These are phyloP conservation scores for Aquilaria agallochum DNA, from an alignment of 441 rosid genomes.

Conservation along the genomic window DNA sequence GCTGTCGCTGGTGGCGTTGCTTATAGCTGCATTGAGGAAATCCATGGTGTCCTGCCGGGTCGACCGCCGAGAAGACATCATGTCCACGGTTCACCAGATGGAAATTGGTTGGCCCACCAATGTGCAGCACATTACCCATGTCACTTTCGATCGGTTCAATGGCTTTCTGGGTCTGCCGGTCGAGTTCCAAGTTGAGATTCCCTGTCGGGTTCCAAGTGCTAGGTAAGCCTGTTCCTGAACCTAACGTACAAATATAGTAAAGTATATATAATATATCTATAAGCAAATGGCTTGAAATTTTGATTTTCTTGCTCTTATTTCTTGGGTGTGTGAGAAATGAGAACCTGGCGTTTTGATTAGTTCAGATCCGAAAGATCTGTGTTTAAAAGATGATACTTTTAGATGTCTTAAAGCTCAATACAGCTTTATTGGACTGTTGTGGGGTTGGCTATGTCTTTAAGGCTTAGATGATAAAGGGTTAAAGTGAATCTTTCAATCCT, in stretches of 20 bases:
- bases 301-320: background rate
- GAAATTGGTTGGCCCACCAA: conserved; percentile 96
- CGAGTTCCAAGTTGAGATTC: conserved; percentile 92
- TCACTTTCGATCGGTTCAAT: conserved; percentile 88
- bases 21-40: conserved; percentile 72
- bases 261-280: too few species aligned
- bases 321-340: background rate
- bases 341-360: background rate
- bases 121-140: conserved; percentile 86
- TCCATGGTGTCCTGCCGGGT: conserved; percentile 85
- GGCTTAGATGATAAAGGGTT: background rate
- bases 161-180: conserved; percentile 93
- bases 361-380: conserved; percentile 26
- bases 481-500: too few species aligned
- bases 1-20: conserved; percentile 58
- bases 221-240: conserved; percentile 37
- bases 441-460: conserved; percentile 1
- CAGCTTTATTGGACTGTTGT: background rate
- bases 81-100: conserved; percentile 55
- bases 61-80: conserved; percentile 39
- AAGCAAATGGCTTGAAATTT: background rate
- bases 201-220: conserved; percentile 91
- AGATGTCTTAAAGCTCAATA: conserved; percentile 9
- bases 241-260: too few species aligned
- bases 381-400: background rate